phyloP scores from a whole-genome alignment of 768 basidiomycete species.

The Suillus luteus region DNA sequence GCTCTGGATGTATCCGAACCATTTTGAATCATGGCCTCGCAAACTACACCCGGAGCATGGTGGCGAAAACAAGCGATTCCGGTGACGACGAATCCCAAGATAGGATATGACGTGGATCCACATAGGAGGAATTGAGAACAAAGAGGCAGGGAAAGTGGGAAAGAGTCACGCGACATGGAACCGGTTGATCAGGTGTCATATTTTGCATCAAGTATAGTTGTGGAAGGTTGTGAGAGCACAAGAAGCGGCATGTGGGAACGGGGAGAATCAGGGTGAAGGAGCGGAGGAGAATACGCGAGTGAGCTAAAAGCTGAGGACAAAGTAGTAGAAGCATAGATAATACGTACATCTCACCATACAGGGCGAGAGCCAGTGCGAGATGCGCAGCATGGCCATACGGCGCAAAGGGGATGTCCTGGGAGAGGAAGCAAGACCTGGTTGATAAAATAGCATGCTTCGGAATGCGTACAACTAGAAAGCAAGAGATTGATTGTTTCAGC shows the following conservation, averaged over 20 bases:
- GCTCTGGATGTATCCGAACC: conserved; percentile 68
- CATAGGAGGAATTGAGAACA: not conserved
- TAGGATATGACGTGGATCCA: not conserved
- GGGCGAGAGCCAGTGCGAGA: conserved; percentile 60
- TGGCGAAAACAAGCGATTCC: not conserved
- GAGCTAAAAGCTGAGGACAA: conserved; percentile 1
- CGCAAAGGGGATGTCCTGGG: conserved; percentile 42
- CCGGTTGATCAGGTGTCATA: conserved; percentile 11
- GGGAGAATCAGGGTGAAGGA: conserved; percentile 1
- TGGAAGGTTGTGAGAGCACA: not conserved
- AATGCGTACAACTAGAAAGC: conserved; percentile 58
- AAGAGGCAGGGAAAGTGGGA: not conserved
- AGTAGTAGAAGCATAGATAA: conserved; percentile 8
- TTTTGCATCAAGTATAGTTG: not conserved
- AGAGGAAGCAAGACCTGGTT: conserved; percentile 53
- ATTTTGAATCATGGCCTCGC: conserved; percentile 50
- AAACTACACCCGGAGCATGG: conserved; percentile 40
- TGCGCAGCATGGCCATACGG: conserved; percentile 62
- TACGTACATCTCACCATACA: conserved; percentile 67
- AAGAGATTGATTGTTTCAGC: not conserved
- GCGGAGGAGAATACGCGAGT: conserved; percentile 13
- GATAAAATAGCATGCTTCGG: conserved; percentile 66
- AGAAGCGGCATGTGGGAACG: conserved; percentile 2
- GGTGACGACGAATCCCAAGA: not conserved
- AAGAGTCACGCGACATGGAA: not conserved